A percentile compares a stretch with the other conserved stretches of the same genome.
Conservation (phyloP, 2,329 filamentous ascomycete species). For the Stachybotrys chartarum region DNA sequence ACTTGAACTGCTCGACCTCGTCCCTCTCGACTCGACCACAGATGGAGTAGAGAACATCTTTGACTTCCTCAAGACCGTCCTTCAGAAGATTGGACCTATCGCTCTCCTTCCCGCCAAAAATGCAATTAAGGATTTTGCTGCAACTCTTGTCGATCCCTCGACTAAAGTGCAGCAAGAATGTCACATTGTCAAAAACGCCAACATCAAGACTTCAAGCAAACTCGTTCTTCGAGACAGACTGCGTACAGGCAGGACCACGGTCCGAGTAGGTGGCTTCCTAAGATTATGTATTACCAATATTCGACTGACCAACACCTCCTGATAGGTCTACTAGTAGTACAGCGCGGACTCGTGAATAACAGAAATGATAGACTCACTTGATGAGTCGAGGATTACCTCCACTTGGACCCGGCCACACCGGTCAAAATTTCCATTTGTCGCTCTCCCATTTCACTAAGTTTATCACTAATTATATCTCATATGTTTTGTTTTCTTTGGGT, state of each 20-base stretch:
- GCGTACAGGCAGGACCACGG: not conserved
- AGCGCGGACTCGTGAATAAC: not conserved
- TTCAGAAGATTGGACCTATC: slow-evolving; percentile 1
- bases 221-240: not conserved
- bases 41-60: slow-evolving; percentile 3
- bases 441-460: not conserved
- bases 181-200: not conserved
- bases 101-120: not conserved
- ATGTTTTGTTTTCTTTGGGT: no score
- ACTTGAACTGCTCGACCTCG: slow-evolving; percentile 1
- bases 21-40: not conserved
- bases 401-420: slow-evolving; percentile 1
- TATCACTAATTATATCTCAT: no score
- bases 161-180: not conserved
- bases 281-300: not conserved
- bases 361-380: not conserved
- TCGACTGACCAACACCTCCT: not conserved
- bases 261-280: not conserved
- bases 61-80: slow-evolving; percentile 3
- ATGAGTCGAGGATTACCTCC: not conserved
- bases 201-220: not conserved
- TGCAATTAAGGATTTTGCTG: not conserved
- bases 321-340: not conserved
- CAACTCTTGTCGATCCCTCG: not conserved
- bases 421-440: not conserved